Percentiles rank a stretch among this genome's conserved stretches.
Conservation (phyloP, 306 rosid species). For the Ochetophila trinervis region DNA sequence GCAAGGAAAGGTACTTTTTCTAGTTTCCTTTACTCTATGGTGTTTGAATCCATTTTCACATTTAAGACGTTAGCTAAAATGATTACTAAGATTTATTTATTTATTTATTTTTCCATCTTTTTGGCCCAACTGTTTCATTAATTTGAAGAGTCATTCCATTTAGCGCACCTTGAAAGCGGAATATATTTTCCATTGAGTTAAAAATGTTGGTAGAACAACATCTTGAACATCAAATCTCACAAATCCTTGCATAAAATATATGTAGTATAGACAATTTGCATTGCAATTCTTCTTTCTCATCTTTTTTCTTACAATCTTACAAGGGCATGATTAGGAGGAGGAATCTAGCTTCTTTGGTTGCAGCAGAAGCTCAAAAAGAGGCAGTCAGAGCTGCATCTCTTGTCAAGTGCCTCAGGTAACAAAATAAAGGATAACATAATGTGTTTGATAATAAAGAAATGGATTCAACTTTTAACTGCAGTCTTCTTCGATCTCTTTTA, state of each 20-base stretch:
- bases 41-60: neutral
- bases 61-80: neutral
- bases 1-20: slow-evolving; percentile 67
- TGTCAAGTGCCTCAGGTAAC: slow-evolving; percentile 76
- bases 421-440: neutral
- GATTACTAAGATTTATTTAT: too few species aligned
- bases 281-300: slow-evolving; percentile 14
- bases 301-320: slow-evolving; percentile 24
- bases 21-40: neutral
- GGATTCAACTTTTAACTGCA: neutral
- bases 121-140: too few species aligned
- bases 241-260: neutral
- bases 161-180: neutral
- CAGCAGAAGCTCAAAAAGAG: slow-evolving; percentile 83
- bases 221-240: neutral
- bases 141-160: neutral
- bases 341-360: slow-evolving; percentile 72
- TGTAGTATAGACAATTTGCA: neutral
- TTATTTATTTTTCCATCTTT: too few species aligned
- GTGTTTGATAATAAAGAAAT: neutral
- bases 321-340: slow-evolving; percentile 87
- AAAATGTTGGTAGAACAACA: neutral
- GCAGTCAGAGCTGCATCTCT: slow-evolving; percentile 64
- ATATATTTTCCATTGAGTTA: neutral
- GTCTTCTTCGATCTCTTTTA: slow-evolving; percentile 1